Percentiles rank a stretch among this genome's conserved stretches.
Conservation (phyloP, 2,329 filamentous ascomycete species). For the Colletotrichum cereale region DNA sequence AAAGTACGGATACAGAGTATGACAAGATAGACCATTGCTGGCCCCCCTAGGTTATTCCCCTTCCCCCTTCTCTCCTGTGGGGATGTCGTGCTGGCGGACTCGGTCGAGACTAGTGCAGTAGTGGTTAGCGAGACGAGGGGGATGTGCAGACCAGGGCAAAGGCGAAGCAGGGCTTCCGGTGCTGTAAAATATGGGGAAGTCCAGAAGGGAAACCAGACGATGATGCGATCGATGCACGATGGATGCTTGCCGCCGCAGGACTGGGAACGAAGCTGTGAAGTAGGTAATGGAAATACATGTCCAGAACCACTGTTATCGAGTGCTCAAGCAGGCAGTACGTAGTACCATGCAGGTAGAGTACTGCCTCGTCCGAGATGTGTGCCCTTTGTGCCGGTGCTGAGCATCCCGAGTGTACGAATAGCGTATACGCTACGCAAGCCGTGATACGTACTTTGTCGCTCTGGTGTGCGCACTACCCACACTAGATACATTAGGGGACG, state of each 20-base stretch:
- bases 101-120: slow-evolving; percentile 9
- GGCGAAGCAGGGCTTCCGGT: slow-evolving; percentile 34
- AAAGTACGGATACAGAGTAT: no score
- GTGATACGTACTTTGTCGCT: neutral
- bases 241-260: slow-evolving; percentile 30
- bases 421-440: neutral
- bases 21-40: neutral
- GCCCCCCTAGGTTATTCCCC: neutral
- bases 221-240: slow-evolving; percentile 29
- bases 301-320: no score
- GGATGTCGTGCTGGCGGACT: slow-evolving; percentile 21
- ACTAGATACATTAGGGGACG: no score
- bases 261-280: slow-evolving; percentile 28
- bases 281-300: neutral
- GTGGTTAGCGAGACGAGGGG: slow-evolving; percentile 18
- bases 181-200: slow-evolving; percentile 39
- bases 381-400: neutral
- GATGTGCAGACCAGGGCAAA: slow-evolving; percentile 23
- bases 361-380: neutral
- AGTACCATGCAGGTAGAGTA: no score
- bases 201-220: slow-evolving; percentile 19
- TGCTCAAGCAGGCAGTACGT: no score
- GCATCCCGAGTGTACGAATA: neutral
- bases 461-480: no score
- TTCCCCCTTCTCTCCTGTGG: slow-evolving; percentile 7